Conservation (phyloP, 805 yeast species). For the Starmerella tilneyi region DNA sequence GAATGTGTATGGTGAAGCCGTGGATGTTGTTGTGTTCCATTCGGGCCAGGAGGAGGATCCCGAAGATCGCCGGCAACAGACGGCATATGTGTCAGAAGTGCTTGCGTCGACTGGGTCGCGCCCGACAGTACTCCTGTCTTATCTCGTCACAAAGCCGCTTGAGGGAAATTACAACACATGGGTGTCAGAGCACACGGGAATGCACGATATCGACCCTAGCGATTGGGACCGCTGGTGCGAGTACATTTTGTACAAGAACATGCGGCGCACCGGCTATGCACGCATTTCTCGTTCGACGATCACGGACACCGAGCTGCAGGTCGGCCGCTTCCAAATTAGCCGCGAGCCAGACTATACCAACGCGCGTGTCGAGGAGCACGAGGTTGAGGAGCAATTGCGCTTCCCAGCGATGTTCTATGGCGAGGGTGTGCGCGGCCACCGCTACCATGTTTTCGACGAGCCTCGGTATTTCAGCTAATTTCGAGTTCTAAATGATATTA, state of each 20-base stretch:
- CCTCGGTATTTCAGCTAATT: constrained; percentile 56
- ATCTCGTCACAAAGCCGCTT: constrained; percentile 77
- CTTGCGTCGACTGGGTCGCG: constrained; percentile 70
- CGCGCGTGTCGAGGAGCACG: constrained; percentile 44
- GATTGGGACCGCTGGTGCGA: constrained; percentile 96
- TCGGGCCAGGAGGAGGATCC: constrained; percentile 96
- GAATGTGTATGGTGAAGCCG: constrained; percentile 74
- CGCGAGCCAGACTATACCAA: constrained; percentile 43
- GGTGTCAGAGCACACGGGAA: constrained; percentile 71
- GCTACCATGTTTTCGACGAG: constrained; percentile 88
- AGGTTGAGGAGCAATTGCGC: constrained; percentile 50
- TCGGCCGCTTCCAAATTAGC: constrained; percentile 72
- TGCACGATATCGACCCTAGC: constrained; percentile 85
- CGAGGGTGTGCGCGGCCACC: constrained; percentile 87
- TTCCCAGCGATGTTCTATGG: constrained; percentile 77
- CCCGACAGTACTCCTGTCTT: constrained; percentile 81
- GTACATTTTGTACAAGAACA: constrained; percentile 76
- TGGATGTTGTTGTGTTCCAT: constrained; percentile 94
- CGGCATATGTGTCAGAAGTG: constrained; percentile 59
- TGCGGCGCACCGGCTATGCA: constrained; percentile 86
- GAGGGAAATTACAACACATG: constrained; percentile 88
- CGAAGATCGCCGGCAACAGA: constrained; percentile 83
- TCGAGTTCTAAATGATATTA: background rate
- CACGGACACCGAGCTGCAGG: constrained; percentile 94
- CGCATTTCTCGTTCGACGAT: constrained; percentile 86